Percentiles rank a stretch among this genome's conserved stretches.
Conservation (phyloP, 2,329 filamentous ascomycete species). For the Leptographium galeiforme region DNA sequence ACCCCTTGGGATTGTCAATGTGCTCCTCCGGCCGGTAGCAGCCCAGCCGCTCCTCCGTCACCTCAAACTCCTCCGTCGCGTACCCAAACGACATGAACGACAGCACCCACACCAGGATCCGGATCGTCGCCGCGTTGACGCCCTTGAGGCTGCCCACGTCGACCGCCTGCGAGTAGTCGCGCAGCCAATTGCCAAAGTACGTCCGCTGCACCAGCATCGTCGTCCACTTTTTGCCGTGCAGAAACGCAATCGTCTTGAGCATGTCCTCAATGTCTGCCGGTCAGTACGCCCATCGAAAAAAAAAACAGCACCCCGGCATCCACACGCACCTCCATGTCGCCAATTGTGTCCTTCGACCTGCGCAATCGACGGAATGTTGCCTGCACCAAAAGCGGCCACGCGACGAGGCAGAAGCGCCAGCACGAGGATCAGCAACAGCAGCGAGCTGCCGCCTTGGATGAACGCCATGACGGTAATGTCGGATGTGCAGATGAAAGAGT, state of each 20-base stretch:
- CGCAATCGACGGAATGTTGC: constrained; percentile 55
- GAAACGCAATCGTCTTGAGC: constrained; percentile 62
- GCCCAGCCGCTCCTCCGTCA: constrained; percentile 66
- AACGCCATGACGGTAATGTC: constrained; percentile 27
- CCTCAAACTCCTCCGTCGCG: constrained; percentile 75
- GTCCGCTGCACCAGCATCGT: constrained; percentile 63
- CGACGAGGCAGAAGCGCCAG: constrained; percentile 43
- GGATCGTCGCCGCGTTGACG: constrained; percentile 64
- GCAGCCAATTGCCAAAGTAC: constrained; percentile 79
- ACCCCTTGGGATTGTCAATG: constrained; percentile 69
- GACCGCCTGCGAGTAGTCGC: constrained; percentile 74
- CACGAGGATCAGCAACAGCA: constrained; percentile 39
- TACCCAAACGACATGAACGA: constrained; percentile 74
- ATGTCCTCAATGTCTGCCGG: constrained; percentile 62
- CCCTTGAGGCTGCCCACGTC: constrained; percentile 70
- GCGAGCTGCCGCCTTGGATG: constrained; percentile 29
- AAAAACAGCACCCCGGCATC: background rate
- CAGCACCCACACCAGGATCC: constrained; percentile 66
- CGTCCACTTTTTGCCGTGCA: constrained; percentile 76
- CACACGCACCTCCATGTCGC: constrained; percentile 49
- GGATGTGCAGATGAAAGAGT: background rate
- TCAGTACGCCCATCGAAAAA: background rate
- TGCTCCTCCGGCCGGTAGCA: constrained; percentile 67
- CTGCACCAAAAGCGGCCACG: constrained; percentile 52
- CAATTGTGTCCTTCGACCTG: constrained; percentile 56